These are phyloP conservation scores for Massarina eburnea DNA, from an alignment of 2,329 filamentous ascomycete species.

Conservation along the genomic window DNA sequence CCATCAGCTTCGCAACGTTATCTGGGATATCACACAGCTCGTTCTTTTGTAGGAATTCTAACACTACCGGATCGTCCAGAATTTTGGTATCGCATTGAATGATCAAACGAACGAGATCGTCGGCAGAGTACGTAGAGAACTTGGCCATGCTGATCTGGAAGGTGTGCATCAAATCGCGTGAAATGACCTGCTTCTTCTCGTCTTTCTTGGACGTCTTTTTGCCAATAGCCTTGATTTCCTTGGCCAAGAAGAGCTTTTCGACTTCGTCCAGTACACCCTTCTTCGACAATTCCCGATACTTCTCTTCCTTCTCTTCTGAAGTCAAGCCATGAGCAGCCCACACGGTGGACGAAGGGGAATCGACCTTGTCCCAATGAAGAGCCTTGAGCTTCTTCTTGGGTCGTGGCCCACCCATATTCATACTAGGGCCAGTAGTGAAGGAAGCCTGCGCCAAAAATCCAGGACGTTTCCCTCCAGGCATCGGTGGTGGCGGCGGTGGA, in stretches of 20 bases:
- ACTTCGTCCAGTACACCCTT: conserved; percentile 98
- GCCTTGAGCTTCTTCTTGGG: conserved; percentile 99
- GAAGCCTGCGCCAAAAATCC: conserved; percentile 72
- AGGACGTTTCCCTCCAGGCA: conserved; percentile 60
- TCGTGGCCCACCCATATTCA: conserved; percentile 76
- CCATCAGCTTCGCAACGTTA: conserved; percentile 87
- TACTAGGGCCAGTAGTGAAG: conserved; percentile 56
- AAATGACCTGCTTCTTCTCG: conserved; percentile 98
- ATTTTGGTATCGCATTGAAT: conserved; percentile 93
- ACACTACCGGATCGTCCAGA: conserved; percentile 84
- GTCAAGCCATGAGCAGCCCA: conserved; percentile 88
- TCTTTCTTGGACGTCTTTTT: conserved; percentile 72
- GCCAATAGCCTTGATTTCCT: conserved; percentile 89
- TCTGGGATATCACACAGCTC: conserved; percentile 92
- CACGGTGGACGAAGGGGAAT: conserved; percentile 85
- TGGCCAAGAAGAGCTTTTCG: conserved; percentile 95
- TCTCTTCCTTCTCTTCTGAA: conserved; percentile 88
- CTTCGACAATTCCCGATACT: conserved; percentile 88
- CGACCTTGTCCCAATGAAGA: conserved; percentile 98
- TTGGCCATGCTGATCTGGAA: conserved; percentile 82
- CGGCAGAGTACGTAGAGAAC: conserved; percentile 80
- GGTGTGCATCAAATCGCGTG: conserved; percentile 67
- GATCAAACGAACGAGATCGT: conserved; percentile 88
- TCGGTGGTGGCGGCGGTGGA: conserved; percentile 60
- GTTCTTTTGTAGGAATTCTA: conserved; percentile 94